Conservation (phyloP, 176 grass and related monocot genomes). For the Ensete glaucum region DNA sequence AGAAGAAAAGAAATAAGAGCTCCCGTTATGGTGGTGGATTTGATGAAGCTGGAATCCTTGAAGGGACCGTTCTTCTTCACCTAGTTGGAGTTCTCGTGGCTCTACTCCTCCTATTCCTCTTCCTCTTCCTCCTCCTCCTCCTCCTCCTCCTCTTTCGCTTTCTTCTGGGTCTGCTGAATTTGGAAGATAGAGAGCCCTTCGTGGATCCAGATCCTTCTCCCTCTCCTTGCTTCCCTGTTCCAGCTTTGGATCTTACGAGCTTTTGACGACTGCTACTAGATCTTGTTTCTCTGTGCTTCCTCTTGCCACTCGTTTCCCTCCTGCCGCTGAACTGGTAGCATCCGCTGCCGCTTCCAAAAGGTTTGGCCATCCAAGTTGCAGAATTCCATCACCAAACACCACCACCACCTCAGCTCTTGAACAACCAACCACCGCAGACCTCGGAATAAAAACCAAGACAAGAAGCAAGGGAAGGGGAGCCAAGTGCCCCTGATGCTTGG, state of each 20-base stretch:
- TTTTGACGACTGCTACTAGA: neutral
- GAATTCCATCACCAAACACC: constrained; percentile 15
- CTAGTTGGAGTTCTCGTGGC: neutral
- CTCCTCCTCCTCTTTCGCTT: constrained; percentile 11
- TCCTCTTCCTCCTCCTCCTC: neutral
- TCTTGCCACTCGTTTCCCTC: neutral
- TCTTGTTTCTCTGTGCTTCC: neutral
- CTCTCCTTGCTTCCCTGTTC: neutral
- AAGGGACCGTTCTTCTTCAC: neutral
- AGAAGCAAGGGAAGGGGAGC: no score
- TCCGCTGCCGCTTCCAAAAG: constrained; percentile 7
- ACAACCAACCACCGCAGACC: no score
- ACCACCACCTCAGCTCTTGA: neutral
- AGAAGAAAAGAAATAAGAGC: neutral
- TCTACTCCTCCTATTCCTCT: neutral
- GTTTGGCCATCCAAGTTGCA: constrained; percentile 19
- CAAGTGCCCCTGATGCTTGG: no score
- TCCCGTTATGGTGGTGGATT: neutral
- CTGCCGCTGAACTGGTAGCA: neutral
- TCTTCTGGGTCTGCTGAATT: constrained; percentile 1
- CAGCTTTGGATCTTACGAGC: constrained; percentile 5
- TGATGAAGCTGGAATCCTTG: constrained; percentile 8
- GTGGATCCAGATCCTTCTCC: constrained; percentile 18
- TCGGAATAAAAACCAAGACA: no score
- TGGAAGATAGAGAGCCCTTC: neutral